Percentiles rank a stretch among this genome's conserved stretches.
These are phyloP conservation scores for Aspergillus nanangensis DNA, from an alignment of 495 filamentous ascomycete genomes.

Conservation along the genomic window DNA sequence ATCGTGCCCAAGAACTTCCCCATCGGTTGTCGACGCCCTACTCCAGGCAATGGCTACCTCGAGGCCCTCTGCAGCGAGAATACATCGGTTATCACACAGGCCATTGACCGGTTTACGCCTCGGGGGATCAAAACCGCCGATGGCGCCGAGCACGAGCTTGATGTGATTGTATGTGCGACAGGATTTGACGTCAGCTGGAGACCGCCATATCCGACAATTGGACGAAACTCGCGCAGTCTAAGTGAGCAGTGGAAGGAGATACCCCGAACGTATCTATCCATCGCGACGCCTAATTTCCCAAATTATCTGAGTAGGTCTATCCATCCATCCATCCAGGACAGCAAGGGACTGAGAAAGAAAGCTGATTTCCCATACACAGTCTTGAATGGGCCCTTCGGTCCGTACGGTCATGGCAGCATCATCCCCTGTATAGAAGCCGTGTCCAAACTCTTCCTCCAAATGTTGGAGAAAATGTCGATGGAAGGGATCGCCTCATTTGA, in stretches of 20 bases:
- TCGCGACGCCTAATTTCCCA: constrained; percentile 49
- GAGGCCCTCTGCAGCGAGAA: constrained; percentile 39
- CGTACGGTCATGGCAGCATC: too few species aligned
- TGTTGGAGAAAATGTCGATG: constrained; percentile 26
- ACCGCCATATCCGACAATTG: constrained; percentile 27
- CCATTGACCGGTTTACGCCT: constrained; percentile 43
- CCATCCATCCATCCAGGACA: constrained; percentile 29
- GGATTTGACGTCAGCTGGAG: constrained; percentile 41
- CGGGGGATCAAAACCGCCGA: constrained; percentile 36
- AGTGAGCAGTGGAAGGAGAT: constrained; percentile 6
- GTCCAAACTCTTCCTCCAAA: constrained; percentile 36
- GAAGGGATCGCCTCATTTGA: constrained; percentile 21
- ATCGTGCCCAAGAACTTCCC: constrained; percentile 34
- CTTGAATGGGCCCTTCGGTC: too few species aligned
- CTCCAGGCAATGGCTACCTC: constrained; percentile 35
- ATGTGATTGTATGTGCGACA: constrained; percentile 44
- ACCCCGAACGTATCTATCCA: constrained; percentile 41
- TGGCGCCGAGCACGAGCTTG: constrained; percentile 23
- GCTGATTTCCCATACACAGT: too few species aligned
- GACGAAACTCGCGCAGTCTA: constrained; percentile 21
- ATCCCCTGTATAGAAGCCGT: too few species aligned
- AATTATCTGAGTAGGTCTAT: constrained; percentile 48
- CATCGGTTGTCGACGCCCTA: constrained; percentile 38
- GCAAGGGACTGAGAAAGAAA: too few species aligned
- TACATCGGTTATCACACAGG: constrained; percentile 38